These are phyloP conservation scores for Russula olivacea DNA, from an alignment of 768 basidiomycete species.

Conservation along the genomic window DNA sequence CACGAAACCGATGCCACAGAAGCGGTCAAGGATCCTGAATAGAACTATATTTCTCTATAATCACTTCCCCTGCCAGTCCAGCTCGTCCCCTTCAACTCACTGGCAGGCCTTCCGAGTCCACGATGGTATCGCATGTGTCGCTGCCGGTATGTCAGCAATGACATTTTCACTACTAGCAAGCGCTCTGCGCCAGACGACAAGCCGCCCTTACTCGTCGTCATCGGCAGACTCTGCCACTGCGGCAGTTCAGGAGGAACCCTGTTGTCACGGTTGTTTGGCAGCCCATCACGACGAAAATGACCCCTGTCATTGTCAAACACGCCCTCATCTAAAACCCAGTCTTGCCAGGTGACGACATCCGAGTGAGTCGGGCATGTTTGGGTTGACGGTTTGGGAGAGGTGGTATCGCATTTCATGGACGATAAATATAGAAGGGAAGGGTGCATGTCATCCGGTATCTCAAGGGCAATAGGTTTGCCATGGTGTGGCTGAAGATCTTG, in stretches of 20 bases:
- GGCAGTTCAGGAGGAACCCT: no score
- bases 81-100: not conserved
- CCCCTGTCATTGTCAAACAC: not conserved
- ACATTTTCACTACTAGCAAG: no score
- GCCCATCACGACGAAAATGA: not conserved
- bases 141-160: not conserved
- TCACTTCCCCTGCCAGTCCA: not conserved
- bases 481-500: slow-evolving; percentile 26
- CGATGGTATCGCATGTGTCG: not conserved
- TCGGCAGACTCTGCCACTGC: not conserved
- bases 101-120: no score
- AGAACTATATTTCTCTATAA: not conserved
- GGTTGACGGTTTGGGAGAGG: slow-evolving; percentile 29
- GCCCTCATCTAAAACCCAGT: not conserved
- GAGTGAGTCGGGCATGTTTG: slow-evolving; percentile 12
- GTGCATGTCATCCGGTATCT: slow-evolving; percentile 31
- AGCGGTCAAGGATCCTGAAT: no score
- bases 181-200: no score
- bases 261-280: not conserved
- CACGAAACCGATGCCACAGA: no score
- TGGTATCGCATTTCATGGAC: slow-evolving; percentile 35
- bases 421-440: slow-evolving; percentile 34
- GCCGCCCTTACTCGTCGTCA: not conserved
- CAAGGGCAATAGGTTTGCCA: slow-evolving; percentile 34
- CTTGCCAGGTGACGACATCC: slow-evolving; percentile 15